Base-by-base conservation (phyloP, 768 basidiomycete genomes). In the Lactarius quietus region DNA sequence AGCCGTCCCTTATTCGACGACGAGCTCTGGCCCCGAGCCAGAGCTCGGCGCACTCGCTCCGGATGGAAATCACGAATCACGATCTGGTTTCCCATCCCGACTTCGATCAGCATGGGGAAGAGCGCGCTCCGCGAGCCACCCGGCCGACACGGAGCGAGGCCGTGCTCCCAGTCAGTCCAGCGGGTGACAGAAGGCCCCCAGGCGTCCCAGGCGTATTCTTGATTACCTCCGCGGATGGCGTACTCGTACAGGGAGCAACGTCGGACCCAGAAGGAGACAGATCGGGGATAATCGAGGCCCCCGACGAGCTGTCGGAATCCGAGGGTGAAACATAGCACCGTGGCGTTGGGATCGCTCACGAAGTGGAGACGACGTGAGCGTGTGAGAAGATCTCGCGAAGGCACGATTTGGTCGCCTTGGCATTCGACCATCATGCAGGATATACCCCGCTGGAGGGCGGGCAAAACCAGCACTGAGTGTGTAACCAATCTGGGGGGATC, bases 221-320 rank as follows among this genome's bases (percentile, higher is more conserved):
- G 31, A 26, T 58, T 45, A 14, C 61, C 60, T 26, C 51, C 65
- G 33, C 56, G 51, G 18, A 33, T 17, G 51, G 65, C 61, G 10
- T 53, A 62, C 9, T 66, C 61, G 12, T 31, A 53, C 9, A 66
- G 39, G 2, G 65, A 62, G 36, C 56, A 31, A 23, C 65, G 65
- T 9, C 61, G 56, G 2, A 66, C 57, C 65, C 65, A 66, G 51
- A 66, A 66, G 56, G 65, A 66, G 45, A 66, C 61, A 20, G 65
- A 66, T 52, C 65, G 57, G 65, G 58, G 60, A 23, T 58, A 62
- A 58, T 66, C 65, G 57, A 62, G 60, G 48, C 61, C 60, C 1
- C 60, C 57, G 61, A 66, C 26, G 39, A 62, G 38, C 20, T 66
- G 65, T n/a, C 61, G 60, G 26, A 66, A 54, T 31, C 60, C 61